phyloP scores from a whole-genome alignment of 106 monocot species.

The Ottelia alismoides region DNA sequence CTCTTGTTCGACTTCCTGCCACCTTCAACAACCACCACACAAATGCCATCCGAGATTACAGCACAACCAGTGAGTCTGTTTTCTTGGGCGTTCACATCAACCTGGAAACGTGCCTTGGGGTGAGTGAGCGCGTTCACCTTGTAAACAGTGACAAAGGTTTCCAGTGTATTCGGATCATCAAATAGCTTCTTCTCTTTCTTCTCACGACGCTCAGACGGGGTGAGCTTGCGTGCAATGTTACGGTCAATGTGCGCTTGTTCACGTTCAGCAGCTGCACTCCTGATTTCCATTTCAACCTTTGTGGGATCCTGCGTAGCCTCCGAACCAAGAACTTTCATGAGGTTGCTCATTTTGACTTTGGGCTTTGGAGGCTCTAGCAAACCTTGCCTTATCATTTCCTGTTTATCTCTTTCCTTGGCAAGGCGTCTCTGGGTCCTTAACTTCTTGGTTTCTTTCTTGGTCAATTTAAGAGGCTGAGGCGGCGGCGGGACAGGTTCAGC shows the following conservation, averaged over 20 bases:
- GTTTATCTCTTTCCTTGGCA: conserved; percentile 93
- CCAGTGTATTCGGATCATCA: conserved; percentile 45
- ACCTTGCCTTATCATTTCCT: conserved; percentile 97
- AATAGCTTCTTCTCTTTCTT: conserved; percentile 97
- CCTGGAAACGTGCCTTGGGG: conserved; percentile 73
- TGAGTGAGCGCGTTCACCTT: conserved; percentile 65
- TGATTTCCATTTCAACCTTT: conserved; percentile 78
- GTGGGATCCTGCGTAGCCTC: conserved; percentile 98
- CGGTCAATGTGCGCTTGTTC: conserved; percentile 92
- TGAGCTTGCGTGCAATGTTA: conserved; percentile 89
- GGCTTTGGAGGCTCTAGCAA: conserved; percentile 88
- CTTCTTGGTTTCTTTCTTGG: conserved; percentile 88
- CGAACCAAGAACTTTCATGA: conserved; percentile 84
- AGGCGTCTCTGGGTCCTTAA: conserved; percentile 84
- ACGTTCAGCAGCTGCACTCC: conserved; percentile 76
- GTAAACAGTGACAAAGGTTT: conserved; percentile 79
- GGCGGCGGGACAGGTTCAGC: conserved; percentile 83
- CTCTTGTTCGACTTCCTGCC: conserved; percentile 81
- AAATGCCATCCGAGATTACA: conserved; percentile 67
- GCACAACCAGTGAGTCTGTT: conserved; percentile 67
- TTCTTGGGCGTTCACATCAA: conserved; percentile 90
- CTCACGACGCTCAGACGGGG: conserved; percentile 84
- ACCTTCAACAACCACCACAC: conserved; percentile 86
- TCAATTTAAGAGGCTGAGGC: conserved; percentile 88
- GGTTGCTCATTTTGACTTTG: conserved; percentile 96